A percentile compares a stretch with the other conserved stretches of the same genome.
Conservation (phyloP, 2,329 filamentous ascomycete species). For the Alternaria novae-zelandiae region DNA sequence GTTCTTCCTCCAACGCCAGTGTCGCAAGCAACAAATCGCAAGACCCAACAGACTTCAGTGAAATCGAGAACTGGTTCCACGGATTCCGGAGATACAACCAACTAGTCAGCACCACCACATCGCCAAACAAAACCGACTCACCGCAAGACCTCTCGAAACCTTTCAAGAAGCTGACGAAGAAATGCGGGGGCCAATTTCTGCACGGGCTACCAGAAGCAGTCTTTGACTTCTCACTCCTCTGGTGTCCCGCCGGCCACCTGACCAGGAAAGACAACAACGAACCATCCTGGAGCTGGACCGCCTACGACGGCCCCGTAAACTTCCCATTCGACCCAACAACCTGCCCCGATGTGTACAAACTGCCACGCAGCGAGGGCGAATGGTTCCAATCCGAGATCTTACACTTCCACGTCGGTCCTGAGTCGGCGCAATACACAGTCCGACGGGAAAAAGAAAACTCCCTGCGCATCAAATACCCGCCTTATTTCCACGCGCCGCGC, state of each 20-base stretch:
- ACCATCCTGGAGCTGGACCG: constrained; percentile 45
- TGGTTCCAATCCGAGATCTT: constrained; percentile 40
- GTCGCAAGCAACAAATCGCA: constrained; percentile 20
- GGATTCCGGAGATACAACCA: constrained; percentile 43
- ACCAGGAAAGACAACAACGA: constrained; percentile 22
- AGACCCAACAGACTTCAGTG: constrained; percentile 29
- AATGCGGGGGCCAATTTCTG: constrained; percentile 38
- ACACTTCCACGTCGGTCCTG: constrained; percentile 35
- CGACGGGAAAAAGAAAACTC: constrained; percentile 32
- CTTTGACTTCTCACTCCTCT: constrained; percentile 42
- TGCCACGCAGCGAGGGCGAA: constrained; percentile 25
- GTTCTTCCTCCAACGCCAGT: constrained; percentile 37
- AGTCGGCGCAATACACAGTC: constrained; percentile 31
- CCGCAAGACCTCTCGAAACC: constrained; percentile 30
- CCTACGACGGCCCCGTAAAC: constrained; percentile 33
- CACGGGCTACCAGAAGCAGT: constrained; percentile 41
- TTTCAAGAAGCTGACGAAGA: constrained; percentile 32
- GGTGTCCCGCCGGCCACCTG: constrained; percentile 36
- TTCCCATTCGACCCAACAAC: constrained; percentile 45
- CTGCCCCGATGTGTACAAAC: constrained; percentile 35
- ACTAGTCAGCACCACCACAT: constrained; percentile 31
- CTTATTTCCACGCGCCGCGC: constrained; percentile 33
- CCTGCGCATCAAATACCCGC: constrained; percentile 33
- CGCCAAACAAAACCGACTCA: constrained; percentile 16
- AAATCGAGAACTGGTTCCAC: constrained; percentile 37